Conservation (phyloP, 768 basidiomycete species). For the Suillus variegatus region DNA sequence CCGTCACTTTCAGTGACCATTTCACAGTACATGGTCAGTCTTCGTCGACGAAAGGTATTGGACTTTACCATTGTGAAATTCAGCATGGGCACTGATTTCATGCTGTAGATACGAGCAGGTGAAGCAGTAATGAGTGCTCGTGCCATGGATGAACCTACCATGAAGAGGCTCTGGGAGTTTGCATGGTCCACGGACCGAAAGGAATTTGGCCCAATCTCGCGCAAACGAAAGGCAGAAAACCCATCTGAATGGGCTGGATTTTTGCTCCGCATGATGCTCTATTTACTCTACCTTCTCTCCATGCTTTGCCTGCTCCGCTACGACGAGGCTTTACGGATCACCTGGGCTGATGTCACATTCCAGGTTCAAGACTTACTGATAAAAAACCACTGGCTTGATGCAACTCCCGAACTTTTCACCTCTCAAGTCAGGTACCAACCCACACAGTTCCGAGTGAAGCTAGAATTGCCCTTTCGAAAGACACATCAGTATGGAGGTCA, state of each 20-base stretch:
- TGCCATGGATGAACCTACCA: conserved; percentile 29
- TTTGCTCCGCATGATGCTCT: conserved; percentile 22
- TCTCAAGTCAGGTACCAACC: not conserved
- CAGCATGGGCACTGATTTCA: not conserved
- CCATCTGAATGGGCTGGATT: conserved; percentile 29
- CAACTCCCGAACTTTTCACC: conserved; percentile 3
- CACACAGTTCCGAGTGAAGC: conserved; percentile 12
- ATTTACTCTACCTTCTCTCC: conserved; percentile 33
- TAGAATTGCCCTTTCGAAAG: conserved; percentile 30
- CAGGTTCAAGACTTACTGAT: conserved; percentile 6
- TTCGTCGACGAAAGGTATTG: conserved; percentile 25
- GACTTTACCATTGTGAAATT: not conserved
- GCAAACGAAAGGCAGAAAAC: conserved; percentile 11
- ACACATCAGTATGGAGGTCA: conserved; percentile 33
- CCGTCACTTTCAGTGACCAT: conserved; percentile 30
- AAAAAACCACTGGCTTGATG: conserved; percentile 8
- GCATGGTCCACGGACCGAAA: conserved; percentile 25
- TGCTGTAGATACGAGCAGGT: conserved; percentile 18
- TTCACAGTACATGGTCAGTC: conserved; percentile 31
- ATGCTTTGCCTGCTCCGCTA: conserved; percentile 36
- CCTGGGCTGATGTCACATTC: conserved; percentile 24
- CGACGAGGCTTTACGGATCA: conserved; percentile 37
- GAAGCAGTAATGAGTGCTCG: conserved; percentile 28
- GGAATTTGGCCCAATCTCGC: conserved; percentile 8
- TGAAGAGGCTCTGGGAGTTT: conserved; percentile 25